Evolutionary conservation across 768 basidiomycete genomes (phyloP).

Genomic region (Phlegmacium glaucopus): DNA sequence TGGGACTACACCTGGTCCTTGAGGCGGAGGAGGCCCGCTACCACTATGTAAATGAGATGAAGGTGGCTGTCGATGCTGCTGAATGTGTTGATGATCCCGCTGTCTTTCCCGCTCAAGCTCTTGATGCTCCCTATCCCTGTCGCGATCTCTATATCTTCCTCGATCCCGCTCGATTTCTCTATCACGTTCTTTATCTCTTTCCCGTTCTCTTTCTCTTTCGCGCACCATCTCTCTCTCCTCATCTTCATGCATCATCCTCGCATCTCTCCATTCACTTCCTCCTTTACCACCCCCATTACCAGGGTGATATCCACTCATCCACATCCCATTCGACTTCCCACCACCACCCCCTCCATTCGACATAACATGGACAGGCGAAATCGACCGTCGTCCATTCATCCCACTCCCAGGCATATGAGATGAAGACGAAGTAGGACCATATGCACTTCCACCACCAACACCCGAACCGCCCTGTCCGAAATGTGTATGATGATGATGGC

Average conservation of each 20-base stretch:
- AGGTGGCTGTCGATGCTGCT: constrained; percentile 34
- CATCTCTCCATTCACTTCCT: constrained; percentile 17
- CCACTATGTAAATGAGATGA: constrained; percentile 14
- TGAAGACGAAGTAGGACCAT: constrained; percentile 10
- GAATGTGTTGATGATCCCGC: constrained; percentile 31
- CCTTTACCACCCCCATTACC: constrained; percentile 27
- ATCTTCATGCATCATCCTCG: constrained; percentile 29
- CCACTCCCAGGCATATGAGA: constrained; percentile 12
- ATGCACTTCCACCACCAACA: constrained; percentile 10
- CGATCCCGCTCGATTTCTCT: constrained; percentile 20
- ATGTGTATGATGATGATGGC: constrained; percentile 30
- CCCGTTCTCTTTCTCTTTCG: constrained; percentile 9
- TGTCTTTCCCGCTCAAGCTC: constrained; percentile 27
- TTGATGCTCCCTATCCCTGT: constrained; percentile 22
- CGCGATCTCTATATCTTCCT: constrained; percentile 26
- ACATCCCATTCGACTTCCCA: constrained; percentile 30
- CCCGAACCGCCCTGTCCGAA: constrained; percentile 27
- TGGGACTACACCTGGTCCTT: constrained; percentile 20
- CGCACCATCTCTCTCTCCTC: constrained; percentile 33
- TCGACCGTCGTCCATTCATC: constrained; percentile 30
- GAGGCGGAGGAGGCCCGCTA: constrained; percentile 16
- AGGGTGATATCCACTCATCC: constrained; percentile 25
- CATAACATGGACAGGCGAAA: constrained; percentile 33
- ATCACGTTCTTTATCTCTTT: constrained; percentile 24
- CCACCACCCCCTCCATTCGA: constrained; percentile 23